A percentile compares a stretch with the other conserved stretches of the same genome.
Evolutionary conservation across 108 stramenopile species (phyloP).

Genomic region (Tribonema minus): DNA sequence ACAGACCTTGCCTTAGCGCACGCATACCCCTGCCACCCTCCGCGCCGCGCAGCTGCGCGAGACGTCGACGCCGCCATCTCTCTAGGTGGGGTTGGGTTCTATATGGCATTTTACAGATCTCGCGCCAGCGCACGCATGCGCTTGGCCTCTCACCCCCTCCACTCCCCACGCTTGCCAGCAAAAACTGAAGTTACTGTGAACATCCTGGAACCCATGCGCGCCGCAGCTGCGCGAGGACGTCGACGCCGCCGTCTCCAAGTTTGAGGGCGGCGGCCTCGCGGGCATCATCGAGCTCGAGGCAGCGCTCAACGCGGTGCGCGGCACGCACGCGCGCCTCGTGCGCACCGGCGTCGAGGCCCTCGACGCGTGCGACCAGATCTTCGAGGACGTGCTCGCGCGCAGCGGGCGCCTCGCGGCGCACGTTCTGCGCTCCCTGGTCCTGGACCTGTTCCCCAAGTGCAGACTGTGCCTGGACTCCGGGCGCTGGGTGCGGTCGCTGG

Average conservation of each 20-base stretch:
- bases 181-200: no score
- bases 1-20: no score
- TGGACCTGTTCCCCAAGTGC: slow-evolving; percentile 57
- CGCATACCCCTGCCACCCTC: no score
- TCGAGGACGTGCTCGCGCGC: no score
- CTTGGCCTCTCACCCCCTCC: no score
- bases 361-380: not conserved
- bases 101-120: no score
- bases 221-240: slow-evolving; percentile 11
- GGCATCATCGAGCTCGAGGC: slow-evolving; percentile 45
- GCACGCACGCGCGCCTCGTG: slow-evolving; percentile 34
- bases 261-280: slow-evolving; percentile 41
- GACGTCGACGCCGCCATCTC: no score
- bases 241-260: slow-evolving; percentile 39
- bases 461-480: slow-evolving; percentile 7
- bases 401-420: slow-evolving; percentile 48
- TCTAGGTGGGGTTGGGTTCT: no score
- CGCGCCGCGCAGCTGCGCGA: no score
- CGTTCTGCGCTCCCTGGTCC: slow-evolving; percentile 38
- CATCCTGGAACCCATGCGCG: no score
- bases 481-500: not conserved
- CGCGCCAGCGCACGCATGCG: no score
- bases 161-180: no score
- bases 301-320: slow-evolving; percentile 11
- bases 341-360: slow-evolving; percentile 6